Percentiles rank a stretch among this genome's conserved stretches.
Conservation (phyloP, 257 asterid genomes). For the Solanum peruvianum region DNA sequence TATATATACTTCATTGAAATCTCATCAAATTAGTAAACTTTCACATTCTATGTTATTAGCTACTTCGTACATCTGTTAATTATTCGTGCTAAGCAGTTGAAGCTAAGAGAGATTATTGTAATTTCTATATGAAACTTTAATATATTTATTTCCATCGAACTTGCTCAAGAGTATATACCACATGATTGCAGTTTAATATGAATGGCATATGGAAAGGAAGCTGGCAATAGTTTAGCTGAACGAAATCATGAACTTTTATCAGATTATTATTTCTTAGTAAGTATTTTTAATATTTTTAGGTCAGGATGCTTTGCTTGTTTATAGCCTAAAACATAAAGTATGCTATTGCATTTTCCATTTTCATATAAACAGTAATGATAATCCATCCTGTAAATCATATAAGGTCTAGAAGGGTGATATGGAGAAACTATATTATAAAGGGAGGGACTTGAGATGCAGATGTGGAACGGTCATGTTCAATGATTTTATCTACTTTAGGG, state of each 20-base stretch:
- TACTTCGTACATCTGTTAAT: neutral
- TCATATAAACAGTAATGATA: neutral
- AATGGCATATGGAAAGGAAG: too few relatives aligned
- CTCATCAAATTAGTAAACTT: too few relatives aligned
- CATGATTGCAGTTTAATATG: too few relatives aligned
- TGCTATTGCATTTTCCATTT: neutral
- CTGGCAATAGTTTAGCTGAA: too few relatives aligned
- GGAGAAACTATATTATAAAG: constrained; percentile 54
- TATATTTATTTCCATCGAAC: neutral
- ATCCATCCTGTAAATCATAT: neutral
- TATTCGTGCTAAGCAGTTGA: neutral
- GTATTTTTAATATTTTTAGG: constrained; percentile 26
- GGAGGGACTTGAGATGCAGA: constrained; percentile 74
- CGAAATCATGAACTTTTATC: constrained; percentile 33
- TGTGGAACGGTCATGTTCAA: constrained; percentile 31
- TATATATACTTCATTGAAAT: too few relatives aligned
- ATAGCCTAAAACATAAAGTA: neutral
- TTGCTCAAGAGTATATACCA: neutral
- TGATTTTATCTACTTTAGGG: neutral
- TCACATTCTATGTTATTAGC: neutral
- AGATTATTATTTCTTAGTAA: neutral
- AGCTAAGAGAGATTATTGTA: constrained; percentile 1
- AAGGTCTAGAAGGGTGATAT: constrained; percentile 63
- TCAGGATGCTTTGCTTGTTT: constrained; percentile 1
- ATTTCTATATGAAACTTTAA: neutral